A percentile compares a stretch with the other conserved stretches of the same genome.
phyloP scores from a whole-genome alignment of 257 asterid species.

The Przewalskia tangutica region DNA sequence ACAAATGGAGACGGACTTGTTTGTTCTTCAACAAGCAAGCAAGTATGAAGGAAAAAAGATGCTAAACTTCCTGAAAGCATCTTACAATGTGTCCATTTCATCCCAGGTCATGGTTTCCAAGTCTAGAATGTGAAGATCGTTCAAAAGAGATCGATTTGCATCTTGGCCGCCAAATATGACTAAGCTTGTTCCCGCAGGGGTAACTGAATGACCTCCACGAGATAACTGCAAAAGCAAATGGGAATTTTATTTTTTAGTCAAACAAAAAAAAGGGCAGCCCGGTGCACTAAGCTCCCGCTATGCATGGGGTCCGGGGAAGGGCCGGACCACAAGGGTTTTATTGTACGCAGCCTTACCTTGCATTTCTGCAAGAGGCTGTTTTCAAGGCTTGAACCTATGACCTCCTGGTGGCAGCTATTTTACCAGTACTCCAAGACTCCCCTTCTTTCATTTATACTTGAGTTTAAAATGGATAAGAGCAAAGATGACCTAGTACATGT shows the following conservation, averaged over 20 bases:
- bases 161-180: constrained; percentile 98
- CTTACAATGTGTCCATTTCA: constrained; percentile 88
- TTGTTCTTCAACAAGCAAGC: constrained; percentile 4
- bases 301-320: too few species aligned
- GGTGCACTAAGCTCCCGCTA: too few species aligned
- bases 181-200: constrained; percentile 66
- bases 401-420: too few species aligned
- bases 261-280: neutral
- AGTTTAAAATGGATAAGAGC: neutral
- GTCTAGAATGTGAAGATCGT: constrained; percentile 95
- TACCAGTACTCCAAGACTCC: too few species aligned
- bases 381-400: too few species aligned
- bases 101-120: constrained; percentile 98
- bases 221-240: constrained; percentile 41
- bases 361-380: too few species aligned
- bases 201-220: constrained; percentile 95
- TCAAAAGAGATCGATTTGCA: constrained; percentile 80
- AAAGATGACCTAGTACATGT: neutral
- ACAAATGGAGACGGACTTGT: neutral
- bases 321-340: too few species aligned
- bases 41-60: constrained; percentile 8
- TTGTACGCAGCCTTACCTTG: too few species aligned
- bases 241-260: neutral
- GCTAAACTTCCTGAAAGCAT: constrained; percentile 5
- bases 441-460: neutral